These are phyloP conservation scores for Casaregolazyma lundiana DNA, from an alignment of 1,139 yeast species.

Conservation along the genomic window DNA sequence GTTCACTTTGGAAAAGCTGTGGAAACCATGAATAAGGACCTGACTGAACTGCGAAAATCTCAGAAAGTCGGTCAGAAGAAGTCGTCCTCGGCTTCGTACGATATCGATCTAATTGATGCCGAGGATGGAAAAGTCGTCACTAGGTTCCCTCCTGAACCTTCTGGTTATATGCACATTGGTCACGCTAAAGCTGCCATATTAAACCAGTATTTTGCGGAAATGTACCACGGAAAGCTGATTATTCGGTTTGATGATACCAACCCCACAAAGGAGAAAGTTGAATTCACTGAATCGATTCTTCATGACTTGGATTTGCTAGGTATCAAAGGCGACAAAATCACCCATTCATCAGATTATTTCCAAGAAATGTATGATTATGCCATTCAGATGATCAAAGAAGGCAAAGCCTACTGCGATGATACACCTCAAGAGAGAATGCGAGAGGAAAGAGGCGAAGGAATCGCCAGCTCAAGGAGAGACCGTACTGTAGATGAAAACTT, in stretches of 20 bases:
- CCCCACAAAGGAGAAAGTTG: conserved; percentile 89
- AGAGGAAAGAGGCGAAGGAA: conserved; percentile 97
- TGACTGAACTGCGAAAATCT: conserved; percentile 69
- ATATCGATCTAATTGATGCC: conserved; percentile 87
- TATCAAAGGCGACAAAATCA: conserved; percentile 78
- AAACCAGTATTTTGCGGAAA: conserved; percentile 92
- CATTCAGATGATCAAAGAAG: conserved; percentile 80
- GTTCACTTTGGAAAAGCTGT: conserved; percentile 65
- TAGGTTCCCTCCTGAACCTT: conserved; percentile 90
- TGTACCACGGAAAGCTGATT: conserved; percentile 89
- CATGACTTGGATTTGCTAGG: conserved; percentile 88
- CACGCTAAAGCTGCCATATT: conserved; percentile 96
- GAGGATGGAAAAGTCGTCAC: conserved; percentile 91
- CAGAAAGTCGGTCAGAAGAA: conserved; percentile 51
- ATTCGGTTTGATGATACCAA: conserved; percentile 96
- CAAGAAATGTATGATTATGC: conserved; percentile 84
- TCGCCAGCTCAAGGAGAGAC: conserved; percentile 83
- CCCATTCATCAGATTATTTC: conserved; percentile 92
- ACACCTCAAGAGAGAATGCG: conserved; percentile 93
- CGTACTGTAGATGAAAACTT: conserved; percentile 88
- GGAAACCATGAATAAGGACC: conserved; percentile 60
- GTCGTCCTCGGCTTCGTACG: conserved; percentile 71
- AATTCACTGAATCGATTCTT: conserved; percentile 85
- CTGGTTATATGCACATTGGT: conserved; percentile 95
- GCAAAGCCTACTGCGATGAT: conserved; percentile 95